Evolutionary conservation across 2,329 filamentous ascomycete genomes (phyloP).

Genomic region (Fusarium setosum): DNA sequence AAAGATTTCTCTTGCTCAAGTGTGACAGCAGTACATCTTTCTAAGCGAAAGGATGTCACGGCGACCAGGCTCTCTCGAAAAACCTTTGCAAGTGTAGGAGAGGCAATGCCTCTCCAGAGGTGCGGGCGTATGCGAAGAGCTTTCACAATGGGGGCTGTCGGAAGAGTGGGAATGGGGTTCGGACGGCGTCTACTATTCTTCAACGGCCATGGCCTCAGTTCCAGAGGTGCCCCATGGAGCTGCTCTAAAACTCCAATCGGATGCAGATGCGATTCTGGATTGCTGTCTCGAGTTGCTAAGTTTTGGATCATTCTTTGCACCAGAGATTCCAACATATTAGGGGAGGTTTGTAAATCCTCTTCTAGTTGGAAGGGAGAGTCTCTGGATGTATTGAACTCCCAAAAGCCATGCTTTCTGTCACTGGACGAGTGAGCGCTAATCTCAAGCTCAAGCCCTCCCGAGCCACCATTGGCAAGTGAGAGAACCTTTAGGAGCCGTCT

Average conservation of each 20-base stretch:
- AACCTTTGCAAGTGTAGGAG: conserved; percentile 6
- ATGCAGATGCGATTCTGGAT: too few species aligned
- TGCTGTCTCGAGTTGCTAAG: too few species aligned
- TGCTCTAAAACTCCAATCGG: not conserved
- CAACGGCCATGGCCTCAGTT: not conserved
- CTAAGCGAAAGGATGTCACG: conserved; percentile 8
- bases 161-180: not conserved
- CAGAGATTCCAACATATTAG: too few species aligned
- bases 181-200: not conserved
- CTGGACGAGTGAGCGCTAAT: conserved; percentile 18
- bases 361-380: too few species aligned
- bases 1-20: not conserved
- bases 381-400: too few species aligned
- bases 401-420: conserved; percentile 1
- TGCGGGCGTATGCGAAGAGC: conserved; percentile 3
- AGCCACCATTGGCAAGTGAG: not conserved
- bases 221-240: conserved; percentile 9
- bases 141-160: conserved; percentile 4
- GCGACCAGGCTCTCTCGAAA: conserved; percentile 10
- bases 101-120: not conserved
- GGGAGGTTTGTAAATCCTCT: too few species aligned
- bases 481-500: not conserved
- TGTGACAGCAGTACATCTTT: not conserved
- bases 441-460: conserved; percentile 4
- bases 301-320: too few species aligned